phyloP scores from a whole-genome alignment of 352 stramenopile genomes.

The Phytophthora capsici region DNA sequence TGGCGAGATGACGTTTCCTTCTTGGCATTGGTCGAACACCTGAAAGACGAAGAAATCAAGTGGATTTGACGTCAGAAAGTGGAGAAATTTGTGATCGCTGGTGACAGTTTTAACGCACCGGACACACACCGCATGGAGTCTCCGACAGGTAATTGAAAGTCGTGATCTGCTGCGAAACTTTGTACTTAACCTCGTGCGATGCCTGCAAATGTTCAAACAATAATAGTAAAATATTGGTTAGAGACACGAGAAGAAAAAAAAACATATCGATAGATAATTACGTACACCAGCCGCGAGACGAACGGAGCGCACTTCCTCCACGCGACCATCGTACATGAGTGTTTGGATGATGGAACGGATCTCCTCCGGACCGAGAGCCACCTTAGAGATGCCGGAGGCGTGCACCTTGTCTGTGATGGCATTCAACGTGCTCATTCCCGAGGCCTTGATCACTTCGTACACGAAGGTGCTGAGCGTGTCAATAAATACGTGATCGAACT shows the following conservation, averaged over 20 bases:
- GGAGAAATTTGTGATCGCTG: neutral
- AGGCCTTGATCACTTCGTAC: constrained; percentile 90
- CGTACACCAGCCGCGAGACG: constrained; percentile 79
- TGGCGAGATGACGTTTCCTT: constrained; percentile 92
- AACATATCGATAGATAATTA: constrained; percentile 10
- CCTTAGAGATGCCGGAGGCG: constrained; percentile 90
- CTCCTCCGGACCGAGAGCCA: constrained; percentile 90
- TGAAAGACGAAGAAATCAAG: constrained; percentile 25
- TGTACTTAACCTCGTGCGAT: constrained; percentile 88
- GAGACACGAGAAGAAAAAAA: constrained; percentile 6
- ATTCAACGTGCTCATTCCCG: constrained; percentile 87
- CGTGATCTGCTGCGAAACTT: constrained; percentile 86
- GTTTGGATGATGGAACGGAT: constrained; percentile 93
- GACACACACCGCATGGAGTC: constrained; percentile 90
- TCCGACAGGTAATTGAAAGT: constrained; percentile 91
- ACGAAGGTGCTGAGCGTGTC: constrained; percentile 96
- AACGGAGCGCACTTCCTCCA: constrained; percentile 90
- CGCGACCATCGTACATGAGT: constrained; percentile 92
- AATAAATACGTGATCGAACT: constrained; percentile 99
- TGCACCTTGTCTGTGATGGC: constrained; percentile 91
- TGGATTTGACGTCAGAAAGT: constrained; percentile 16
- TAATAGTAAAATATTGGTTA: neutral
- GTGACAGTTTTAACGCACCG: constrained; percentile 48
- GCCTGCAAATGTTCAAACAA: constrained; percentile 33
- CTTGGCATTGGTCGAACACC: constrained; percentile 91